phyloP scores from a whole-genome alignment of 2,329 filamentous ascomycete genomes.

The Phialophora verrucosa region DNA sequence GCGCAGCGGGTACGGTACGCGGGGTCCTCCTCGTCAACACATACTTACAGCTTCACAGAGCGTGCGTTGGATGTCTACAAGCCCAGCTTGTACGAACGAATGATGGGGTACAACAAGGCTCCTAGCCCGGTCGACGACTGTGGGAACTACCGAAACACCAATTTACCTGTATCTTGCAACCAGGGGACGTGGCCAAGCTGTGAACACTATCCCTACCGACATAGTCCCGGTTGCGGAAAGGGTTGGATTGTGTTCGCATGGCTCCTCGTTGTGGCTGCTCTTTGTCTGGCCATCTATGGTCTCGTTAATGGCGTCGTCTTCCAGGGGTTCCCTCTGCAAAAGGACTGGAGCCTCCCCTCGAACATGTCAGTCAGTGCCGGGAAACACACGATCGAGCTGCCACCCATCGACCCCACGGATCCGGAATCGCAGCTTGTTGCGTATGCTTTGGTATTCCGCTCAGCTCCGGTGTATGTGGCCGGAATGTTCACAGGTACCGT shows the following conservation, averaged over 20 bases:
- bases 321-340: constrained; percentile 12
- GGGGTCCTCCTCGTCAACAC: not conserved
- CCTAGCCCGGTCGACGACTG: constrained; percentile 17
- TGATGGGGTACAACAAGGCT: not conserved
- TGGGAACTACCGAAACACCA: not conserved
- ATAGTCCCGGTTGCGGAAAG: constrained; percentile 23
- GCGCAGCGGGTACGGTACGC: not conserved
- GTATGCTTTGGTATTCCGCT: constrained; percentile 20
- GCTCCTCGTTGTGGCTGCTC: constrained; percentile 3
- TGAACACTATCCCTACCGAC: constrained; percentile 22
- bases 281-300: constrained; percentile 8
- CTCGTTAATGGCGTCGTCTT: constrained; percentile 14
- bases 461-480: constrained; percentile 18
- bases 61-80: not conserved
- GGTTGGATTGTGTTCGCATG: constrained; percentile 14
- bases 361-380: constrained; percentile 12
- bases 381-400: constrained; percentile 4
- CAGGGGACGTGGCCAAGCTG: constrained; percentile 18
- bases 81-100: constrained; percentile 11
- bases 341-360: constrained; percentile 12
- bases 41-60: constrained; percentile 14
- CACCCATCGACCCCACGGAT: constrained; percentile 41
- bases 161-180: constrained; percentile 4
- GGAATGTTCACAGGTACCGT: constrained; percentile 18
- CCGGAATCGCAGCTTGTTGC: constrained; percentile 42